These are phyloP conservation scores for Pseudogymnoascus sp. DNA, from an alignment of 2,329 filamentous ascomycete species.

Conservation along the genomic window DNA sequence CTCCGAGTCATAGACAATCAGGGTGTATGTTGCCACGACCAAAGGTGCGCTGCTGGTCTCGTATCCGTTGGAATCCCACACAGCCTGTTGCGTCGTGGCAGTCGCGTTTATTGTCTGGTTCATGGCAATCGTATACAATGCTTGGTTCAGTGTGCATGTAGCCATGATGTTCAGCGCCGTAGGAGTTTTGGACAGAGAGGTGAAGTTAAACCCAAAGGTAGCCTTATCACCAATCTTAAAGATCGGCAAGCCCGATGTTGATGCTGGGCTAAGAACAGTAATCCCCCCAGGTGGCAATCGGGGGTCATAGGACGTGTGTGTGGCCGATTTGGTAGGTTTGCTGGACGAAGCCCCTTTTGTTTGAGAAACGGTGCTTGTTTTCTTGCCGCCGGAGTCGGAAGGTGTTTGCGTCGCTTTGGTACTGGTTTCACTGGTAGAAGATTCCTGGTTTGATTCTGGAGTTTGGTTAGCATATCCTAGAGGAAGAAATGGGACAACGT, in stretches of 20 bases:
- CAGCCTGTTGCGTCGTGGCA: conserved; percentile 40
- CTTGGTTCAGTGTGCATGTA: conserved; percentile 44
- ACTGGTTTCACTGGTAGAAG: background rate
- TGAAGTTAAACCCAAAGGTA: conserved; percentile 61
- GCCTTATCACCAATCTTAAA: conserved; percentile 55
- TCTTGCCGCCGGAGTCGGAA: background rate
- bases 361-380: background rate
- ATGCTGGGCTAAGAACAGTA: conserved; percentile 45
- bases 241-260: conserved; percentile 37
- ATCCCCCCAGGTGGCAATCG: conserved; percentile 44
- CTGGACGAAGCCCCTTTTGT: background rate
- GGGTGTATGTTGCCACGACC: conserved; percentile 49
- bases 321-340: conserved; percentile 11
- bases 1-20: conserved; percentile 55
- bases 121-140: conserved; percentile 53
- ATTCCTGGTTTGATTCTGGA: background rate
- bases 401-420: background rate
- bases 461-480: background rate
- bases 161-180: conserved; percentile 54
- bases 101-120: conserved; percentile 52
- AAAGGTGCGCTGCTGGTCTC: conserved; percentile 35
- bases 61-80: conserved; percentile 14
- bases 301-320: conserved; percentile 33
- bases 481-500: background rate
- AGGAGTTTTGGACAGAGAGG: conserved; percentile 49